Conservation (phyloP, 306 rosid genomes). For the Pyrus betulifolia region DNA sequence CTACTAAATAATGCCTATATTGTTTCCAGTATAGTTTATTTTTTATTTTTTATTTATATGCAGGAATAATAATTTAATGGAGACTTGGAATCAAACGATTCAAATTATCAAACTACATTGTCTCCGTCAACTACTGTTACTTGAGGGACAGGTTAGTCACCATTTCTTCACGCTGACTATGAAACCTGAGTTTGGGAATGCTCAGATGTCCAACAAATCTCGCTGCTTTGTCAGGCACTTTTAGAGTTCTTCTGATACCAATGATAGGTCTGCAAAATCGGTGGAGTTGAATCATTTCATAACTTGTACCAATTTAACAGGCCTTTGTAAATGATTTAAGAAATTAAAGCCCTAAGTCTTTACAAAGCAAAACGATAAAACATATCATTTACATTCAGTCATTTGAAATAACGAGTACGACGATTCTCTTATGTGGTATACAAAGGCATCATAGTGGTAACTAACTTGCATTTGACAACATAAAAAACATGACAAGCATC, state of each 20-base stretch:
- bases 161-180: constrained; percentile 11
- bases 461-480: background rate
- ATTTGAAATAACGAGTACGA: background rate
- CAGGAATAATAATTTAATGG: background rate
- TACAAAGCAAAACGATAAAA: background rate
- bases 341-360: background rate
- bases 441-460: background rate
- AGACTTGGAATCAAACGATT: background rate
- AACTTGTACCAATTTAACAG: background rate
- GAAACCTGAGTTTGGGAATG: background rate
- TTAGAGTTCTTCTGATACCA: constrained; percentile 3
- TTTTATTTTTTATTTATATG: background rate
- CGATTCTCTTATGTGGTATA: background rate
- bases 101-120: background rate
- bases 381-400: background rate
- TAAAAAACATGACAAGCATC: background rate
- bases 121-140: background rate
- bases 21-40: background rate
- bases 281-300: background rate
- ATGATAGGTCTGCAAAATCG: constrained; percentile 9
- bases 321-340: background rate
- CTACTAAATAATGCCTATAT: background rate
- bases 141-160: background rate
- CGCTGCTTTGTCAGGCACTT: background rate
- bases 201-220: constrained; percentile 11